Conservation (phyloP, 345 rosid genomes). For the Brassica rapa region DNA sequence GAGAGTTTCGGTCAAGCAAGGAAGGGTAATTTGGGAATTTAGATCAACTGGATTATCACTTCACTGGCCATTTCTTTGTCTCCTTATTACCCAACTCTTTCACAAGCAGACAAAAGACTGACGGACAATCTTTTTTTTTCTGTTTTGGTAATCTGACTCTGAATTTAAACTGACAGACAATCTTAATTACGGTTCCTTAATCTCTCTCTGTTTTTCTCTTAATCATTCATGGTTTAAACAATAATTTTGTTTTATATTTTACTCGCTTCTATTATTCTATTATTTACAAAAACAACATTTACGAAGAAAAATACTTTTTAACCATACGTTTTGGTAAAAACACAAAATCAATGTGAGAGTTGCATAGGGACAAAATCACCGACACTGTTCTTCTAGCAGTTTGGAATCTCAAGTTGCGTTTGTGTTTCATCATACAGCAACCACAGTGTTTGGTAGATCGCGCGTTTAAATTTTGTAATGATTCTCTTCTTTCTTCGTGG, state of each 20-base stretch:
- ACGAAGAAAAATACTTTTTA: no score
- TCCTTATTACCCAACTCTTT: constrained; percentile 30
- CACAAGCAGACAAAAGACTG: constrained; percentile 20
- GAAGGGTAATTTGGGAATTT: constrained; percentile 12
- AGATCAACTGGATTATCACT: neutral
- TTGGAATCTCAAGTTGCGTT: constrained; percentile 10
- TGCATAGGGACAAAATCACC: neutral
- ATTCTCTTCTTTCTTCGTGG: constrained; percentile 10
- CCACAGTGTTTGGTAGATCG: constrained; percentile 18
- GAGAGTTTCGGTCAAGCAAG: constrained; percentile 32
- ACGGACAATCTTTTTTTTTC: neutral
- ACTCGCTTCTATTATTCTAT: no score
- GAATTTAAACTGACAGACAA: constrained; percentile 9
- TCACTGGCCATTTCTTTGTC: constrained; percentile 34
- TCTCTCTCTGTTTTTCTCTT: neutral
- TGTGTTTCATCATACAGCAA: neutral
- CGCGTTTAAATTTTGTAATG: constrained; percentile 20
- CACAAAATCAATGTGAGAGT: neutral
- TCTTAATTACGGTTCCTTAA: constrained; percentile 23
- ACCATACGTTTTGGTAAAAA: neutral
- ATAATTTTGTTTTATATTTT: no score
- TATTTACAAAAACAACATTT: no score
- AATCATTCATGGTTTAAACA: neutral
- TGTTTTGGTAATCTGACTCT: no score
- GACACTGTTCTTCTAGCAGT: neutral